phyloP scores from a whole-genome alignment of 2,329 filamentous ascomycete genomes.

The Alternaria novae-zelandiae region DNA sequence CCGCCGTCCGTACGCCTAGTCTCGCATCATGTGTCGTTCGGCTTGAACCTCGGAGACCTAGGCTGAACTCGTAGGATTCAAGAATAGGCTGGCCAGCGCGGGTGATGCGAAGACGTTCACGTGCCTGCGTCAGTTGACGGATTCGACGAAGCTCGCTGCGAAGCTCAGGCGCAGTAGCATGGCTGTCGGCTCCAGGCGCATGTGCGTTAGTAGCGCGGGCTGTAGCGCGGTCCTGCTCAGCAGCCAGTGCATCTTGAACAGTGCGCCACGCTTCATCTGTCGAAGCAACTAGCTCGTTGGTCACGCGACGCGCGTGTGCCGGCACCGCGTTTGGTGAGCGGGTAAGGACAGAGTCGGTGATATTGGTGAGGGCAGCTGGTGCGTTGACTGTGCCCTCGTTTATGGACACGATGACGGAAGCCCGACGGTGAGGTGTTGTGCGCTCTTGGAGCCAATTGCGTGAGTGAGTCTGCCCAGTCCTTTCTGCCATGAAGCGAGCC shows the following conservation, averaged over 20 bases:
- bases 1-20: constrained; percentile 54
- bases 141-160: constrained; percentile 43
- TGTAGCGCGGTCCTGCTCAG: constrained; percentile 38
- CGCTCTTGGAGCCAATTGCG: constrained; percentile 29
- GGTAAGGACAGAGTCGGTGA: constrained; percentile 39
- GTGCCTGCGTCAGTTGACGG: constrained; percentile 45
- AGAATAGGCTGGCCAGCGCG: constrained; percentile 34
- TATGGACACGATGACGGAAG: constrained; percentile 50
- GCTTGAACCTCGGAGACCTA: constrained; percentile 33
- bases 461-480: constrained; percentile 16
- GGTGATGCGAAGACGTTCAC: constrained; percentile 45
- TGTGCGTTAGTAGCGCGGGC: constrained; percentile 20
- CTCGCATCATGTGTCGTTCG: constrained; percentile 37
- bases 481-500: constrained; percentile 31
- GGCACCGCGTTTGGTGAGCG: constrained; percentile 39
- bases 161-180: constrained; percentile 38
- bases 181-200: constrained; percentile 17
- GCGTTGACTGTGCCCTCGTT: constrained; percentile 34
- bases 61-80: constrained; percentile 33
- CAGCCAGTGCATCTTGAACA: constrained; percentile 55
- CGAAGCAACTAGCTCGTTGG: constrained; percentile 39
- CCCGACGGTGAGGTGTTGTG: constrained; percentile 46
- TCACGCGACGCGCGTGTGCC: constrained; percentile 40
- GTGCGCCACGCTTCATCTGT: constrained; percentile 56
- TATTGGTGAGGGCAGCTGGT: constrained; percentile 27